Evolutionary conservation across 2,329 filamentous ascomycete species (phyloP), one percentile per base, ranked within the genome.

Genomic region (Waltergamsia citrina): DNA sequence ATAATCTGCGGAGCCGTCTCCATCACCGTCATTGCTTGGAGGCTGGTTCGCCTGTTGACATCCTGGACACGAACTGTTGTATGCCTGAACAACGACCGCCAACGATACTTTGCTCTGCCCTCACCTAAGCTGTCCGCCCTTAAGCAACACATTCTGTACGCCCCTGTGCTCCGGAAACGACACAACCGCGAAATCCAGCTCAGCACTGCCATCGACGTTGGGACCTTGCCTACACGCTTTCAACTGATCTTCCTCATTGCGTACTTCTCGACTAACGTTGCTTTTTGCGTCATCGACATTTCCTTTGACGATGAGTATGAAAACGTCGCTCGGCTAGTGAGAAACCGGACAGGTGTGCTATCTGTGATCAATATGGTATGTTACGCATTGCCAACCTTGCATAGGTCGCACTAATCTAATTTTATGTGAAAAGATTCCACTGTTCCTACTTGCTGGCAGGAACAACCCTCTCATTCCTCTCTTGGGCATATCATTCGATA

Each of bases 381-480:
- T 47, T 12, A 15, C n/a, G 23, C 6, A 19, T 12, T 33, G 15
- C 15, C 12, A 10, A 30, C 22, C 10, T 33, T 17, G 17, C 17
- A 17, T n/a, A 5, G n/a, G 33, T 21, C 18, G 22, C 21, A 29
- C 40, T 30, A 45, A 29, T 41, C 29, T 11, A 21, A 29, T 33
- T 32, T 22, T 15, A 8, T 15, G 19, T 15, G 4, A 25, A 15
- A 34, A 63, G 60, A 61, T 78, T 30, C 83, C 84, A 2, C 63
- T 88, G 4, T 82, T 87, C 57, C 55, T 87, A 32, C 66, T 87
- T 53, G 80, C 81, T 30, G 78, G 79, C 27, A 71, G 83, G 46
- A 88, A 87, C 62, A 88, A 88, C 58, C 81, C 81, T 16, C 65
- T 90, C 43, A 85, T 88, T 50, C 65, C 66, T 40, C 63, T 82